Conservation (phyloP, 2,329 filamentous ascomycete species). For the Aspergillus sp. region DNA sequence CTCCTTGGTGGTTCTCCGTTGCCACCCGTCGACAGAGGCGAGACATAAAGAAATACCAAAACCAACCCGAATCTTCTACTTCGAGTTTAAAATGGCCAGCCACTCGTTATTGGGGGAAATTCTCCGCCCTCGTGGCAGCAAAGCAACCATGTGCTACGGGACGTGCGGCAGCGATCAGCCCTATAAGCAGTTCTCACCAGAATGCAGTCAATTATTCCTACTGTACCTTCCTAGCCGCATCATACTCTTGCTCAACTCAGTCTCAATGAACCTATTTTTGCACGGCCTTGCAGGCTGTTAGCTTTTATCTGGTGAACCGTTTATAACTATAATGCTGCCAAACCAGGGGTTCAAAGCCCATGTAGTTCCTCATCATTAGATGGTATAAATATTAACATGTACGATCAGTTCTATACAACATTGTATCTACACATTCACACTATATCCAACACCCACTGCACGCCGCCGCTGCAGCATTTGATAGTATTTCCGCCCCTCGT, state of each 20-base stretch:
- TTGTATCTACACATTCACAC: conserved; percentile 37
- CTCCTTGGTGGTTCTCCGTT: too few relatives aligned
- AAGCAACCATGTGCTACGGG: neutral
- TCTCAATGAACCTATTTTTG: too few relatives aligned
- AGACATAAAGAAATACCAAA: too few relatives aligned
- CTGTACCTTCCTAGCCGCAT: too few relatives aligned
- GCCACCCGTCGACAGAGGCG: too few relatives aligned
- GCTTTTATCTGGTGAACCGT: too few relatives aligned
- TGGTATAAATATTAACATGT: conserved; percentile 1
- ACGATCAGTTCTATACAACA: neutral
- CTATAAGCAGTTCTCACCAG: neutral
- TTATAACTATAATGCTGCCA: too few relatives aligned
- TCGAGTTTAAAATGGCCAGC: too few relatives aligned
- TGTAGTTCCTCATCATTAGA: conserved; percentile 1
- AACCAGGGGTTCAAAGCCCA: neutral
- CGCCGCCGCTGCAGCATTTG: conserved; percentile 30
- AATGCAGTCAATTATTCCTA: too few relatives aligned
- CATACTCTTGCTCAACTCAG: too few relatives aligned
- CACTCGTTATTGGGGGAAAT: neutral
- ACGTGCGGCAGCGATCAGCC: neutral
- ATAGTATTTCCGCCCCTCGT: conserved; percentile 80
- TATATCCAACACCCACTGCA: conserved; percentile 39
- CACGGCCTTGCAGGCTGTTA: too few relatives aligned
- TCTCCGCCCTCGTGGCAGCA: conserved; percentile 1
- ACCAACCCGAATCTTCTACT: too few relatives aligned